These are phyloP conservation scores for Ophiostoma novo-ulmi DNA, from an alignment of 2,329 filamentous ascomycete species.

Conservation along the genomic window DNA sequence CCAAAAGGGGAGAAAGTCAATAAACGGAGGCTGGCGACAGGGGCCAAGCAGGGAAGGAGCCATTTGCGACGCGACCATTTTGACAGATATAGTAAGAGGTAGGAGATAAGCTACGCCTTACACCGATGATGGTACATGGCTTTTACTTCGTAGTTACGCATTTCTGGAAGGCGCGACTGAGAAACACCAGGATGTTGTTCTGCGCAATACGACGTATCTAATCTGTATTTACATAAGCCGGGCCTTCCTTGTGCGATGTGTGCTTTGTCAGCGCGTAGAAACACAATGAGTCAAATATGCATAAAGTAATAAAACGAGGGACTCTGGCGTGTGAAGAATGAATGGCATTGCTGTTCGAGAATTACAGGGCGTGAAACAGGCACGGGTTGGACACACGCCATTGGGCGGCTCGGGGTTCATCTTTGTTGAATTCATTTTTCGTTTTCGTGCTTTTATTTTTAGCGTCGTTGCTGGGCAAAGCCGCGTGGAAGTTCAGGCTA, in stretches of 20 bases:
- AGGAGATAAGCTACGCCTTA: not conserved
- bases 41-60: slow-evolving; percentile 9
- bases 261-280: not conserved
- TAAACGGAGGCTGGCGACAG: slow-evolving; percentile 22
- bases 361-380: not conserved
- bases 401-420: slow-evolving; percentile 1
- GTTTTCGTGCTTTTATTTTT: slow-evolving; percentile 9
- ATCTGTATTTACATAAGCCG: not conserved
- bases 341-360: not conserved
- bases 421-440: not conserved
- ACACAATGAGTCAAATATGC: not conserved
- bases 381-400: not conserved
- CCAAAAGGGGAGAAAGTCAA: slow-evolving; percentile 21
- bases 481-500: slow-evolving; percentile 1
- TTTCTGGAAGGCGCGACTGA: slow-evolving; percentile 6
- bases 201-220: not conserved
- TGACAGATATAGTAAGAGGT: not conserved
- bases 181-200: not conserved
- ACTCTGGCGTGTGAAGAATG: slow-evolving; percentile 9
- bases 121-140: not conserved
- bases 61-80: not conserved
- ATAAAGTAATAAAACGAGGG: not conserved
- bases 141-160: not conserved
- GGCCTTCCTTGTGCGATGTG: not conserved
- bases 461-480: slow-evolving; percentile 22